Conservation (phyloP, 352 stramenopile species). For the Globisporangium heterothallicum region DNA sequence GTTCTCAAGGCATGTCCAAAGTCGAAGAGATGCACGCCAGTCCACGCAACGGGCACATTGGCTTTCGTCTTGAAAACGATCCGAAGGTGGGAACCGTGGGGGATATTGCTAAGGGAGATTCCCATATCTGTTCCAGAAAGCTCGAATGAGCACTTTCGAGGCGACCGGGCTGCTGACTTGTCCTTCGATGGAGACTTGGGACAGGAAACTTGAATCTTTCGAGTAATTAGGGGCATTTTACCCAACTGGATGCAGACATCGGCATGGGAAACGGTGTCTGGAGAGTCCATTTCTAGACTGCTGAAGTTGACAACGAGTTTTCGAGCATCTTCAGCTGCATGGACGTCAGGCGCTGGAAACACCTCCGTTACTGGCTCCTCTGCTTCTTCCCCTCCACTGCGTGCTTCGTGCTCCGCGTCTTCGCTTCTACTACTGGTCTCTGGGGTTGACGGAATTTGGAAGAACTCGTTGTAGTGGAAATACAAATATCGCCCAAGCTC, state of each 20-base stretch:
- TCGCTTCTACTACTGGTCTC: not conserved
- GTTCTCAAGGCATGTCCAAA: constrained; percentile 69
- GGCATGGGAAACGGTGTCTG: constrained; percentile 10
- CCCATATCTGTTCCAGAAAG: constrained; percentile 10
- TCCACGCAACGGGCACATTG: constrained; percentile 42
- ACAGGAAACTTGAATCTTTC: constrained; percentile 10
- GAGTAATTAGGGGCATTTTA: constrained; percentile 16
- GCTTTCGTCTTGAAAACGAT: constrained; percentile 50
- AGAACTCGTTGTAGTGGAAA: constrained; percentile 74
- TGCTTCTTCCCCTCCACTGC: not conserved
- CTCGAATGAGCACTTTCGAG: constrained; percentile 6
- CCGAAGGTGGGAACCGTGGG: constrained; percentile 67
- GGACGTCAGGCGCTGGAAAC: constrained; percentile 16
- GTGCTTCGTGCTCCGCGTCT: not conserved
- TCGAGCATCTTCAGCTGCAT: constrained; percentile 9
- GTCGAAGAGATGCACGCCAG: constrained; percentile 71
- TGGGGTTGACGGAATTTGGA: constrained; percentile 23
- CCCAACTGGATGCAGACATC: constrained; percentile 27
- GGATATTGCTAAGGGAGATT: constrained; percentile 57
- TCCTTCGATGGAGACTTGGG: constrained; percentile 19
- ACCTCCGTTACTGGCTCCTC: constrained; percentile 6
- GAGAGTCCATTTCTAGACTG: constrained; percentile 5
- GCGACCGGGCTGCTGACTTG: constrained; percentile 6
- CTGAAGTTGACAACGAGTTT: constrained; percentile 17
- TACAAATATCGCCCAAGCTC: constrained; percentile 67